A percentile compares a stretch with the other conserved stretches of the same genome.
These are phyloP conservation scores for Colletotrichum godetiae DNA, from an alignment of 2,329 filamentous ascomycete species.

Conservation along the genomic window DNA sequence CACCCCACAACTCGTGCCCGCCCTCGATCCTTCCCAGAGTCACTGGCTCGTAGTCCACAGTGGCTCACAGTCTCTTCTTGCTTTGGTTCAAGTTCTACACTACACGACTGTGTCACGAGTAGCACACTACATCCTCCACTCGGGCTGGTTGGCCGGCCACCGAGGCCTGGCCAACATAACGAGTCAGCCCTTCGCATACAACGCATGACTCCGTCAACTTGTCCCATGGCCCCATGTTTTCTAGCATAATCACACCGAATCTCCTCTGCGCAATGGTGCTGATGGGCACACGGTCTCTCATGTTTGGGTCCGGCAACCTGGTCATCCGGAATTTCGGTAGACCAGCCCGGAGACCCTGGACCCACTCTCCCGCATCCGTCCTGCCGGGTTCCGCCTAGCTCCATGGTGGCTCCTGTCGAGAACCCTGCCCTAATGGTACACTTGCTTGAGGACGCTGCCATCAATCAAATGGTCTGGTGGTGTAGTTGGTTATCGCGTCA, in stretches of 20 bases:
- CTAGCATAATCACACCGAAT: neutral
- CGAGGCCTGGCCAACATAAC: neutral
- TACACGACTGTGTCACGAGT: neutral
- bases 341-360: neutral
- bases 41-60: neutral
- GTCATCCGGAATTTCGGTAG: neutral
- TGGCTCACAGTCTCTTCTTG: neutral
- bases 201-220: neutral
- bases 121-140: neutral
- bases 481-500: constrained; percentile 61
- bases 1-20: neutral
- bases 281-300: neutral
- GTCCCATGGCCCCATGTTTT: neutral
- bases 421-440: neutral
- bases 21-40: neutral
- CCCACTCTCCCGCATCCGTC: neutral
- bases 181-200: constrained; percentile 10
- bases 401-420: neutral
- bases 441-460: accelerated
- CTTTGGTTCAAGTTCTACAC: neutral
- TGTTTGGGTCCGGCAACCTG: neutral
- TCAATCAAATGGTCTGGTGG: constrained; percentile 37
- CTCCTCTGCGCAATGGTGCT: neutral
- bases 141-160: neutral
- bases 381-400: neutral